phyloP scores from a whole-genome alignment of 2,329 filamentous ascomycete species.

The Magnaporthales sp. region DNA sequence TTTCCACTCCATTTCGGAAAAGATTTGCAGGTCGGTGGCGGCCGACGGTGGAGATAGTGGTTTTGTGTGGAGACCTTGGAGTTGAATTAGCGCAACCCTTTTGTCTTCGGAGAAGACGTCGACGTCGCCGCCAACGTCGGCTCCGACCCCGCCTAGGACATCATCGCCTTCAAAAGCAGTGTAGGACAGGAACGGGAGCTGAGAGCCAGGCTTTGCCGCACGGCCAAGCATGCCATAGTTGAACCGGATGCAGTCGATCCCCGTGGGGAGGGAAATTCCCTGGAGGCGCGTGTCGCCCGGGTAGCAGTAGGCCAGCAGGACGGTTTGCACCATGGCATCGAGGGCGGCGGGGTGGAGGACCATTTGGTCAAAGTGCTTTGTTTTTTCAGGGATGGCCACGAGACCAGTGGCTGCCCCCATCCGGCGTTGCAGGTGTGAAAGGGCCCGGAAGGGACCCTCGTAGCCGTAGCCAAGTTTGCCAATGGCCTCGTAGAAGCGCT shows the following conservation, averaged over 20 bases:
- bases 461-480: background rate
- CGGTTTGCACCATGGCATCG: slow-evolving; percentile 25
- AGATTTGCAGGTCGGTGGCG: background rate
- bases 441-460: background rate
- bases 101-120: background rate
- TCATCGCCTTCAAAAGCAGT: background rate
- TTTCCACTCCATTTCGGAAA: background rate
- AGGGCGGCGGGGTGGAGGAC: slow-evolving; percentile 25
- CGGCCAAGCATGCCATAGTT: background rate
- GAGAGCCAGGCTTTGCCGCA: slow-evolving; percentile 1
- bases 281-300: slow-evolving; percentile 24
- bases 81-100: background rate
- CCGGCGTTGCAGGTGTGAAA: background rate
- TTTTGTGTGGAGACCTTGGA: background rate
- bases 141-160: background rate
- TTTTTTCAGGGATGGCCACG: background rate
- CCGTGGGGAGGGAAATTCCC: slow-evolving; percentile 20
- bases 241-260: slow-evolving; percentile 7
- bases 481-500: background rate
- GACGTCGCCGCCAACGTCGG: background rate
- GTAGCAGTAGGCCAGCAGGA: slow-evolving; percentile 21
- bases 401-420: background rate
- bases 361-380: slow-evolving; percentile 1
- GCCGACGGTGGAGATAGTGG: background rate
- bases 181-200: background rate